Conservation (phyloP, 768 basidiomycete species). For the Suillus paluster region DNA sequence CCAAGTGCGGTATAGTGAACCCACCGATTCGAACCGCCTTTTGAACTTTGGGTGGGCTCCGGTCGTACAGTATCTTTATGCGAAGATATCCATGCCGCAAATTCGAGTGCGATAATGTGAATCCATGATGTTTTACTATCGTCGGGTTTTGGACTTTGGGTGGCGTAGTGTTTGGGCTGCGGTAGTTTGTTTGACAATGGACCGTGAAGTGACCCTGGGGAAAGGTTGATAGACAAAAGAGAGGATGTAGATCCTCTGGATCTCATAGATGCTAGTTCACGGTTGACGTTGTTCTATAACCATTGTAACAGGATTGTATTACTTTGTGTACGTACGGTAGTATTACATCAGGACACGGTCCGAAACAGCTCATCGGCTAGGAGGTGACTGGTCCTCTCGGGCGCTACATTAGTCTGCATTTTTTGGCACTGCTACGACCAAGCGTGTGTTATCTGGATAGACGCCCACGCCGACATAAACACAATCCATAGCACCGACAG, state of each 20-base stretch:
- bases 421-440: too few relatives aligned
- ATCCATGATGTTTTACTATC: not conserved
- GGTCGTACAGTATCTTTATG: not conserved
- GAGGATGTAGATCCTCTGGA: not conserved
- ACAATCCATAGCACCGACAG: slow-evolving; percentile 80
- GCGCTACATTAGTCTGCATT: too few relatives aligned
- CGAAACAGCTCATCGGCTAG: too few relatives aligned
- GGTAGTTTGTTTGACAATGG: too few relatives aligned
- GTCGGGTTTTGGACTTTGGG: not conserved
- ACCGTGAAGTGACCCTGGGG: not conserved
- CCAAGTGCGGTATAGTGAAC: slow-evolving; percentile 6
- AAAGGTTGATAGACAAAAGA: not conserved
- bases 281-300: too few relatives aligned
- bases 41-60: not conserved
- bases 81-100: not conserved
- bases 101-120: not conserved
- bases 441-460: slow-evolving; percentile 92
- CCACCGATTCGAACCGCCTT: not conserved
- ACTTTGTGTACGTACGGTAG: too few relatives aligned
- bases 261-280: not conserved
- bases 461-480: slow-evolving; percentile 98
- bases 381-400: too few relatives aligned
- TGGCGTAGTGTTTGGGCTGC: not conserved
- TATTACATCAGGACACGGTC: too few relatives aligned
- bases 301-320: too few relatives aligned